Evolutionary conservation across 1,284 basidiomycete species (phyloP), one percentile per base, ranked within the genome.

Genomic region (Chiua sp.): DNA sequence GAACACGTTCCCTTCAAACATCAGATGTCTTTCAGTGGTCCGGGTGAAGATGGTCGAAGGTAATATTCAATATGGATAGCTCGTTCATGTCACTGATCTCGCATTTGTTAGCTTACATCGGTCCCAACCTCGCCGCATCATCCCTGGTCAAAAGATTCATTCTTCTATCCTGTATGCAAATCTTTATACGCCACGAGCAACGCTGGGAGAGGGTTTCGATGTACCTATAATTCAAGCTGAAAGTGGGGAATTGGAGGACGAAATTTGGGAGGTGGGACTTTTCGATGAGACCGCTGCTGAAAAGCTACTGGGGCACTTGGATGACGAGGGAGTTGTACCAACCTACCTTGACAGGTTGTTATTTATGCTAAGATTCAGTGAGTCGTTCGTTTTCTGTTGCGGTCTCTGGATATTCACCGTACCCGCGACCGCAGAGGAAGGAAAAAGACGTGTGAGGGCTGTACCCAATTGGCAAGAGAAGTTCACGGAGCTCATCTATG

Each of bases 91-190:
- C n/a, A 13, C 44, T 59, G 22, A 74, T 47, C 0, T 50, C 37
- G n/a, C 10, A 2, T 3, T 46, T 26, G 16, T 18, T 47, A 72
- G 72, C 32, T 37, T 4, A 30, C 73, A 72, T 51, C 51, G 32
- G 23, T 3, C 47, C 13, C 59, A 63, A 35, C 62, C 71, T 15
- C 71, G 70, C 23, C 64, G 65, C 33, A 70, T 71, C 33, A 68
- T 71, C 47, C 71, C 69, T 2, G 70, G 71, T 18, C 70, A 75
- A 52, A 71, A 69, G 39, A 39, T 74, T 1, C 71, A 72, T 20
- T 68, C 66, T 12, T 75, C 71, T 0, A 55, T 75, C 47, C 39
- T 75, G 22, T 73, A 60, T 57, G 68, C 61, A 7, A 71, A 67
- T 2, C 39, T 55, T 3, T 72, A 72, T 47, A 57, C 53, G 18